Evolutionary conservation across 2,329 filamentous ascomycete genomes (phyloP), one percentile per base, ranked within the genome.

Genomic region (Fusarium oxysporum): DNA sequence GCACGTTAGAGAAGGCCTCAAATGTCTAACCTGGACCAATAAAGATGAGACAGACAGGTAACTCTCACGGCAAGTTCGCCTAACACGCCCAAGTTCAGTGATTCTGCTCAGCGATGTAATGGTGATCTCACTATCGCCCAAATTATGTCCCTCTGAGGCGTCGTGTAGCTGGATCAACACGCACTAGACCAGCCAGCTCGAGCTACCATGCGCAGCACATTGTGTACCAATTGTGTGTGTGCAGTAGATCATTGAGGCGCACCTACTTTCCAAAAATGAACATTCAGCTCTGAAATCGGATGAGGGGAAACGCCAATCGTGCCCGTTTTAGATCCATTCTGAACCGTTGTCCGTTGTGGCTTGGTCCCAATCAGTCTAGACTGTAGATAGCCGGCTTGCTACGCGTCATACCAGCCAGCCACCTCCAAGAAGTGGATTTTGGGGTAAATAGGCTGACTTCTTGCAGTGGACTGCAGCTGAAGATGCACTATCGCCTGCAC

Each of bases 301-400:
- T 38, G 50, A 37, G 23, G 33, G 50, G 50, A 38, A 54, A 3
- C 23, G 33, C 33, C 13, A 17, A 38, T 40, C 50, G 33, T 54
- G 33, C 33, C 33, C 33, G 17, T n/a, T 53, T 53, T 14, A 21
- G 50, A 38, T 19, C 23, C 33, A 17, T 16, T 6, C 16, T 38
- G 33, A 53, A 25, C 33, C 33, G 50, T 28, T 54, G 23, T 54
- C 33, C 50, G 50, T 25, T 40, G 50, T 54, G 50, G 33, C 50
- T 54, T 40, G 50, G 33, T 17, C 50, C 50, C 6, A 38, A 54
- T 38, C 13, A 54, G 50, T 40, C 33, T 54, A 54, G 50, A 54
- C 33, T 40, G 23, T 28, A 37, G 50, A 53, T 53, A 37, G 19
- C 47, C 3, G 30, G 30, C 6, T 2, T 14, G 0, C 47, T 11